Evolutionary conservation across 768 basidiomycete genomes (phyloP).

Genomic region (Leccinum ochraceum): DNA sequence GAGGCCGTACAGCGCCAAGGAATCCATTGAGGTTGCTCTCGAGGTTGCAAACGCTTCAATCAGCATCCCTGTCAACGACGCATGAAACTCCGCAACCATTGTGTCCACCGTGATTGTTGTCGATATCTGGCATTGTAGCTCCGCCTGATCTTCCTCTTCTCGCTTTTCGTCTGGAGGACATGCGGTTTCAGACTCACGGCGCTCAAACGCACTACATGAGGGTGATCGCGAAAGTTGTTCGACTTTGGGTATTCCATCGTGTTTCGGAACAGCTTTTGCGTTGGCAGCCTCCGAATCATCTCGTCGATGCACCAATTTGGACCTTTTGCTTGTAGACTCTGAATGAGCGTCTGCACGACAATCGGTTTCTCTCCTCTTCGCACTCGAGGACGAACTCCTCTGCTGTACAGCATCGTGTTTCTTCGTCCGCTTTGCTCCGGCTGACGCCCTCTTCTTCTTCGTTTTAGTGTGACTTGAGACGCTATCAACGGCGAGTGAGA

Average conservation of each 20-base stretch:
- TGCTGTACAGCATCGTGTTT: constrained; percentile 9
- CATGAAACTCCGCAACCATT: constrained; percentile 28
- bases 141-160: not conserved
- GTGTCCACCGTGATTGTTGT: constrained; percentile 11
- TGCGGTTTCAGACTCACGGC: constrained; percentile 1
- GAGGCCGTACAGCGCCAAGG: constrained; percentile 51
- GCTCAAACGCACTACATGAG: constrained; percentile 6
- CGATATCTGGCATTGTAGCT: not conserved
- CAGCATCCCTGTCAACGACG: constrained; percentile 62
- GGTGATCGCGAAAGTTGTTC: constrained; percentile 12
- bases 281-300: not conserved
- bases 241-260: not conserved
- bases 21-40: constrained; percentile 65
- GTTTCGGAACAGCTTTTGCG: not conserved
- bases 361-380: constrained; percentile 6
- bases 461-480: not conserved
- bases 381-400: not conserved
- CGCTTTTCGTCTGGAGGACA: constrained; percentile 6
- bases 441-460: constrained; percentile 14
- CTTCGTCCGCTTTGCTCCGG: constrained; percentile 3
- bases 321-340: constrained; percentile 26
- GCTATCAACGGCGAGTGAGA: not conserved
- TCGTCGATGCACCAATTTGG: constrained; percentile 10
- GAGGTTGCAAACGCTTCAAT: constrained; percentile 73
- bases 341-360: not conserved